Evolutionary conservation across 306 rosid genomes (phyloP).

Genomic region (Hylodesmum podocarpum): DNA sequence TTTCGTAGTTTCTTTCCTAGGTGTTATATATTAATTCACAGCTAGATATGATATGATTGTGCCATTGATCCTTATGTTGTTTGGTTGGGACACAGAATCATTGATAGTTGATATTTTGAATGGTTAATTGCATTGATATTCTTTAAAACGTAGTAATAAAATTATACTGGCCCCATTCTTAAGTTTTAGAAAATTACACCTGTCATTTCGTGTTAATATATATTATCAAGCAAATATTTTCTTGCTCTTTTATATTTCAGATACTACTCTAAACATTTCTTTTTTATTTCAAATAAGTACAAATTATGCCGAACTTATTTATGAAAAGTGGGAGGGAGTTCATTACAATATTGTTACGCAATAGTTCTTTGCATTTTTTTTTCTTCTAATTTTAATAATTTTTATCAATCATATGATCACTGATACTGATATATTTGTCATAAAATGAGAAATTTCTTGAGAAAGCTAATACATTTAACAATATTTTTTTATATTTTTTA

Average conservation of each 20-base stretch:
- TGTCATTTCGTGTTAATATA: neutral
- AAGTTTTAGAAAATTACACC: neutral
- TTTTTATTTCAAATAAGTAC: neutral
- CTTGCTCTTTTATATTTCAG: neutral
- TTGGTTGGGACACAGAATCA: slow-evolving; percentile 20
- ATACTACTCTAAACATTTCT: neutral
- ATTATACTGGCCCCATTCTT: neutral
- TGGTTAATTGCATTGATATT: slow-evolving; percentile 22
- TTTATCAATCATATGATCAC: neutral
- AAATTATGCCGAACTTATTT: neutral
- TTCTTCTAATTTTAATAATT: neutral
- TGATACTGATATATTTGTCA: neutral
- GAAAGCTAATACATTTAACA: neutral
- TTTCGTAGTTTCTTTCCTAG: slow-evolving; percentile 47
- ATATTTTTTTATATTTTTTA: neutral
- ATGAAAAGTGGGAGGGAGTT: neutral
- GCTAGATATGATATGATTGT: slow-evolving; percentile 34
- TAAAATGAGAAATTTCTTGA: neutral
- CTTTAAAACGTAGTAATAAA: neutral
- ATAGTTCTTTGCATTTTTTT: neutral
- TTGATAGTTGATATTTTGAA: slow-evolving; percentile 20
- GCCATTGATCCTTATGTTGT: slow-evolving; percentile 10
- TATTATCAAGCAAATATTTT: neutral
- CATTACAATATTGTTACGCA: neutral
- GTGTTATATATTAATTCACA: slow-evolving; percentile 29